Evolutionary conservation across 1,284 basidiomycete genomes (phyloP), one percentile per base, ranked within the genome.

Genomic region (Sporisorium scitamineum): DNA sequence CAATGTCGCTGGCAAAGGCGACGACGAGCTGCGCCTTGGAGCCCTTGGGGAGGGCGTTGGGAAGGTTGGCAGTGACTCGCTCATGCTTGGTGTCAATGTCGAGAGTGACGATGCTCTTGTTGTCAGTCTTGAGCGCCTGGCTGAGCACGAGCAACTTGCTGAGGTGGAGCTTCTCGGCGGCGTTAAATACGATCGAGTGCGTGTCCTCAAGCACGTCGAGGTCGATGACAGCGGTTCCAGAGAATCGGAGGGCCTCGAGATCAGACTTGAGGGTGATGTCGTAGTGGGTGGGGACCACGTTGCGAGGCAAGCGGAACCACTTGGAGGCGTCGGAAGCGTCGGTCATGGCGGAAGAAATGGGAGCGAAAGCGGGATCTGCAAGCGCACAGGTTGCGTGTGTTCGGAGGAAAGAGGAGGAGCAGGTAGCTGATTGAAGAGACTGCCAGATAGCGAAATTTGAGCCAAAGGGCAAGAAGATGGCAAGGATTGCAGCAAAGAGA

Each of bases 251-350:
- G 26, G 89, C 88, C 69, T 92, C 89, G 57, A 97, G 89, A 86
- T 96, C 92, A 3, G 95, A 82, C 85, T 90, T 91, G 86, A 96
- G 88, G 53, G 90, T 91, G 56, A 97, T 86, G 80, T 88, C 92
- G 87, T 97, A 97, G 86, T 95, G 93, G 27, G 87, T 89, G 22
- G 94, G 92, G 77, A 89, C 90, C 65, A 94, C 90, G 78, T 91
- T 88, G 11, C 89, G 89, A 13, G 93, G 93, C 54, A 96, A 89
- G 76, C 93, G 90, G 86, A 91, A 93, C 80, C 78, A 80, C 70
- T 74, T 68, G 61, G 75, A 78, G n/a, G 70, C 70, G 57, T 77
- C 74, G 62, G 65, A 57, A 32, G 74, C 70, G 66, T 70, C 55
- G 45, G 70, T 62, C 74, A 77, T 77, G 74, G 54, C 54, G 62